phyloP scores from a whole-genome alignment of 768 basidiomycete genomes.

The Leccinum ochraceum region DNA sequence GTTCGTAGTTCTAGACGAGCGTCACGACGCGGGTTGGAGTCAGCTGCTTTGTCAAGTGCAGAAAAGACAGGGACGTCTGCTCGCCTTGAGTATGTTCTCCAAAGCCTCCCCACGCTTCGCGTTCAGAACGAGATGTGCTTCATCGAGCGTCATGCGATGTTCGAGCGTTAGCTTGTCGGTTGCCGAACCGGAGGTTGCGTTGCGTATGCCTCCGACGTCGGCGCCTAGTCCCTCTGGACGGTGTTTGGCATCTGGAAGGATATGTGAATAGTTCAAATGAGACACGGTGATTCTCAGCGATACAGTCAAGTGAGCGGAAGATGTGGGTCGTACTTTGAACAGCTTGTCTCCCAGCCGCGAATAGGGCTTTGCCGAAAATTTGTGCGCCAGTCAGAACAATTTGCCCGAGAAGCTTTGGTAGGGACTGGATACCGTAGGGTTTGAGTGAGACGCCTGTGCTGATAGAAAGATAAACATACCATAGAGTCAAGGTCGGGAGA shows the following conservation, averaged over 20 bases:
- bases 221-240: slow-evolving; percentile 69
- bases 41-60: background rate
- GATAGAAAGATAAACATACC: slow-evolving; percentile 14
- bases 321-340: slow-evolving; percentile 72
- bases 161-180: slow-evolving; percentile 84
- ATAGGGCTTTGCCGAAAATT: slow-evolving; percentile 90
- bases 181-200: slow-evolving; percentile 70
- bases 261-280: background rate
- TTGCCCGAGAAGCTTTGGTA: slow-evolving; percentile 76
- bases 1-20: slow-evolving; percentile 77
- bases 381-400: slow-evolving; percentile 74
- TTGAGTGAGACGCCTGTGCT: slow-evolving; percentile 1
- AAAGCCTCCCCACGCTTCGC: slow-evolving; percentile 69
- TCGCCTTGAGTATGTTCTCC: slow-evolving; percentile 74
- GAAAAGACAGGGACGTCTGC: slow-evolving; percentile 13
- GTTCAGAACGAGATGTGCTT: slow-evolving; percentile 92
- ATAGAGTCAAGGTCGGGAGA: slow-evolving; percentile 17
- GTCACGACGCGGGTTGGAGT: background rate
- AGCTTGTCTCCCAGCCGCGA: slow-evolving; percentile 89
- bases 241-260: slow-evolving; percentile 75
- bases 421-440: slow-evolving; percentile 51
- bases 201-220: slow-evolving; percentile 72
- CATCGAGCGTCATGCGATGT: slow-evolving; percentile 92
- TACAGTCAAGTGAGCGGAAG: background rate
- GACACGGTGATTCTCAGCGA: background rate